Base-by-base conservation (phyloP, 805 yeast species). In the Lipomyces oligophaga region DNA sequence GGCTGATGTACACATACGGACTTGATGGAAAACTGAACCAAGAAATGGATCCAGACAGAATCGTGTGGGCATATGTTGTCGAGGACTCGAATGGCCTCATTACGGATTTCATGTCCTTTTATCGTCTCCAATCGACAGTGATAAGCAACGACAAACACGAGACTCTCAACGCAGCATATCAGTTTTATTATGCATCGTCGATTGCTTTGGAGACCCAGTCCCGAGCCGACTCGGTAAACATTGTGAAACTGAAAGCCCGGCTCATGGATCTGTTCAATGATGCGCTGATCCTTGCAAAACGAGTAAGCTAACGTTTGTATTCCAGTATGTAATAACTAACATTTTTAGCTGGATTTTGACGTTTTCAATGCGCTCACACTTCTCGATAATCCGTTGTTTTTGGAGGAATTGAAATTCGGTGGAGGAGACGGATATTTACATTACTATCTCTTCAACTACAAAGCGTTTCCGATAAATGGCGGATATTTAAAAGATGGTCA, bases 281-380 rank as follows among this genome's bases (percentile, higher is more conserved):
- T 60, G 88, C 93, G 1, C 73, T 89, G 46, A 76, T 90, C 42
- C 67, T 85, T 32, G 81, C 95, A 24, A 83, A 84, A 64, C 64
- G 71, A 19, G 43, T 52, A 25, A 22, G 39, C 36, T 25, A 15
- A 3, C n/a, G 15, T 15, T 19, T 21, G n/a, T 31, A 3, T 13
- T 21, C n/a, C 2, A 2, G 4, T 22, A 24, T 11, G 18, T 10
- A 18, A 4, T 15, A 18, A 10, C 13, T 20, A 10, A 10, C 19
- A 4, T 15, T 15, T 11, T 5, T 16, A 49, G 34, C 67, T 72
- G 39, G 75, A 75, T 21, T 85, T 85, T 59, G 98, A 93, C 63
- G 97, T 93, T 3, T 86, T 90, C 75, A 93, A 93, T 64, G 96
- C 97, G 7, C 72, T 93, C 53, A 80, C 97, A 0, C 74, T 88